A percentile compares a stretch with the other conserved stretches of the same genome.
phyloP scores from a whole-genome alignment of 495 filamentous ascomycete genomes.

The Tricharina praecox region DNA sequence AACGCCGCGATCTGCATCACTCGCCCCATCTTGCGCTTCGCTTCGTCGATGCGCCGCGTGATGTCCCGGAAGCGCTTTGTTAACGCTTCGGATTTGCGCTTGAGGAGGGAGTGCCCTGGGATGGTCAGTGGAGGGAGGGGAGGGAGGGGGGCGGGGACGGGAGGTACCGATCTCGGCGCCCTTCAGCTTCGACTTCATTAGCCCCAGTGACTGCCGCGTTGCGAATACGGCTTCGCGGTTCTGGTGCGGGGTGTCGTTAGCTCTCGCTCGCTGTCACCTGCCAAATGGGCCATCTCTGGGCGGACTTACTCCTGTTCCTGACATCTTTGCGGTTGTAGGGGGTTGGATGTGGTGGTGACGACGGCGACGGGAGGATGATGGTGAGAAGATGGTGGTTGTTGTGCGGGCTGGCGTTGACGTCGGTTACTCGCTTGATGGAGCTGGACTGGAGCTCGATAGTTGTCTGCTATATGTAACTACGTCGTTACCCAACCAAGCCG shows the following conservation, averaged over 20 bases:
- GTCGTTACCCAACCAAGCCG: too few relatives aligned
- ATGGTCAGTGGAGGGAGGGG: not conserved
- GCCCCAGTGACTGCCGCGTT: slow-evolving; percentile 83
- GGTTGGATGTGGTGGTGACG: not conserved
- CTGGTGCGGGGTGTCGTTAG: slow-evolving; percentile 28
- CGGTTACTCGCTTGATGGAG: not conserved
- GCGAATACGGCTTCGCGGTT: slow-evolving; percentile 91
- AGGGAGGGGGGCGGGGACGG: not conserved
- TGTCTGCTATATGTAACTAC: too few relatives aligned
- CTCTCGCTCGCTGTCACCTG: not conserved
- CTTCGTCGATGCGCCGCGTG: slow-evolving; percentile 90
- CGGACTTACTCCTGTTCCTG: slow-evolving; percentile 39
- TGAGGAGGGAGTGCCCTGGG: slow-evolving; percentile 62
- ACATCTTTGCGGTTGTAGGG: slow-evolving; percentile 29
- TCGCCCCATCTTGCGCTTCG: slow-evolving; percentile 97
- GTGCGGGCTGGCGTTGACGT: not conserved
- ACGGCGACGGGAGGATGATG: too few relatives aligned
- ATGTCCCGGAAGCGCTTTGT: slow-evolving; percentile 67
- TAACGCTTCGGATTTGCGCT: slow-evolving; percentile 85
- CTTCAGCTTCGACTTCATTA: slow-evolving; percentile 99
- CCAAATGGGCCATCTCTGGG: not conserved
- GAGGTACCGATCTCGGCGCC: slow-evolving; percentile 52
- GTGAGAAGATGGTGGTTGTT: too few relatives aligned
- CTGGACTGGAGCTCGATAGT: too few relatives aligned
- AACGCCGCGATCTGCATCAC: slow-evolving; percentile 99